phyloP scores from a whole-genome alignment of 2,329 filamentous ascomycete genomes.

The Rhexocercosporidium sp. region DNA sequence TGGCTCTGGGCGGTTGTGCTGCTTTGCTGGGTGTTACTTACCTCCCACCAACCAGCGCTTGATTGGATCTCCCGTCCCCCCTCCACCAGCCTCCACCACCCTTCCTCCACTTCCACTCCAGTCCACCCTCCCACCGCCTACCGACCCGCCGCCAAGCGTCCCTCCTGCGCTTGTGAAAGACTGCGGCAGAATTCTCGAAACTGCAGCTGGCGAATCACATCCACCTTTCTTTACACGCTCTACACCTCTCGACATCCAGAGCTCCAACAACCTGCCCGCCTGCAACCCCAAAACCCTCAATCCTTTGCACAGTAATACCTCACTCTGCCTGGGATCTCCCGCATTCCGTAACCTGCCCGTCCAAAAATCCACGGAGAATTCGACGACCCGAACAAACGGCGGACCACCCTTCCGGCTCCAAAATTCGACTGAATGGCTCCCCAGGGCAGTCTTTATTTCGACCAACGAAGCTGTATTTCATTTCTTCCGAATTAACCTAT shows the following conservation, averaged over 20 bases:
- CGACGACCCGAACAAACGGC: background rate
- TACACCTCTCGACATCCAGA: conserved; percentile 14
- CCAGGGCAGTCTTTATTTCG: conserved; percentile 32
- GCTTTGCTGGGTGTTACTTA: background rate
- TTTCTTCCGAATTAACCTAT: conserved; percentile 31
- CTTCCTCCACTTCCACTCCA: too few species aligned
- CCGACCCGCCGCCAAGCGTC: conserved; percentile 2
- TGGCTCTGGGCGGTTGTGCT: too few species aligned
- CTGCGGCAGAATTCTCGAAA: conserved; percentile 16
- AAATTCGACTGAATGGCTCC: conserved; percentile 38
- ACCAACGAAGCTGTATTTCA: conserved; percentile 37
- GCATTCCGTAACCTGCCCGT: background rate
- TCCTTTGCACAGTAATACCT: background rate
- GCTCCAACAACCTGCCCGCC: conserved; percentile 10
- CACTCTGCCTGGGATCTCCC: conserved; percentile 1
- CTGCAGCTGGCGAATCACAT: conserved; percentile 9
- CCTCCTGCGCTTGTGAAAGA: background rate
- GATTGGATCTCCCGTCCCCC: too few species aligned
- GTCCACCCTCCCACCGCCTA: too few species aligned
- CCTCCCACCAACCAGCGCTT: background rate
- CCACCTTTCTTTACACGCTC: conserved; percentile 9
- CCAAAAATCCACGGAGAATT: background rate
- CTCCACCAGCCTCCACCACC: too few species aligned
- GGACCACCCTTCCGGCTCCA: background rate
- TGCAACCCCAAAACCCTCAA: background rate